phyloP scores from a whole-genome alignment of 805 yeast species.

The Barnettozyma sucrosica region DNA sequence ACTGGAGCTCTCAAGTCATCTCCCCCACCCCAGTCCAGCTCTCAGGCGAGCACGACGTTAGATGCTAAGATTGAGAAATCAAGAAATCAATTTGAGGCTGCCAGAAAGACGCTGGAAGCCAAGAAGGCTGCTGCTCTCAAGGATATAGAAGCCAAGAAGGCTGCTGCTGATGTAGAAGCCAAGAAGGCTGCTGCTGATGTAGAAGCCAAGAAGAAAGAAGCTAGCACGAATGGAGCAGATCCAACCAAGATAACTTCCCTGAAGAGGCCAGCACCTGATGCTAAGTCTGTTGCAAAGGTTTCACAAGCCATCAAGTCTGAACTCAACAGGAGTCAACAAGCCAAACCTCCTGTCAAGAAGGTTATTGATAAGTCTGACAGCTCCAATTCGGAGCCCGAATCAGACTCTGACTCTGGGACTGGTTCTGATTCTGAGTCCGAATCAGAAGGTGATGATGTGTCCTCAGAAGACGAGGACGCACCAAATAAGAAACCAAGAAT shows the following conservation, averaged over 20 bases:
- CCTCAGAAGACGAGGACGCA: slow-evolving; percentile 26
- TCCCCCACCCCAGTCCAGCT: neutral
- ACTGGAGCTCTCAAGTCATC: neutral
- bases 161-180: neutral
- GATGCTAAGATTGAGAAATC: neutral
- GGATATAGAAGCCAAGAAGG: neutral
- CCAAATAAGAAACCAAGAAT: slow-evolving; percentile 34
- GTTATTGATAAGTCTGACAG: neutral
- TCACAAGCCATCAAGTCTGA: neutral
- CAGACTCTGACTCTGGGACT: slow-evolving; percentile 8
- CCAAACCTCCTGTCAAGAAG: neutral
- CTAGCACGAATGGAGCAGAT: neutral
- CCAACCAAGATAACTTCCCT: neutral
- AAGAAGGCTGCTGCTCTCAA: neutral
- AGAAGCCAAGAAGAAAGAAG: neutral
- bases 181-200: neutral
- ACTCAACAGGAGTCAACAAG: neutral
- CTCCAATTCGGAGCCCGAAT: neutral
- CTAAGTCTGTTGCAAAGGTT: neutral
- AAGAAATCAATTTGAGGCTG: slow-evolving; percentile 4
- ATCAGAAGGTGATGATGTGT: slow-evolving; percentile 20
- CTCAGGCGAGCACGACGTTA: neutral
- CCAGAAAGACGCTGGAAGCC: slow-evolving; percentile 6
- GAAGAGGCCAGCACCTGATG: neutral
- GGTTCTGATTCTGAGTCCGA: slow-evolving; percentile 15